phyloP scores from a whole-genome alignment of 148 eudicot genomes.

The Rhododendron ovatum region DNA sequence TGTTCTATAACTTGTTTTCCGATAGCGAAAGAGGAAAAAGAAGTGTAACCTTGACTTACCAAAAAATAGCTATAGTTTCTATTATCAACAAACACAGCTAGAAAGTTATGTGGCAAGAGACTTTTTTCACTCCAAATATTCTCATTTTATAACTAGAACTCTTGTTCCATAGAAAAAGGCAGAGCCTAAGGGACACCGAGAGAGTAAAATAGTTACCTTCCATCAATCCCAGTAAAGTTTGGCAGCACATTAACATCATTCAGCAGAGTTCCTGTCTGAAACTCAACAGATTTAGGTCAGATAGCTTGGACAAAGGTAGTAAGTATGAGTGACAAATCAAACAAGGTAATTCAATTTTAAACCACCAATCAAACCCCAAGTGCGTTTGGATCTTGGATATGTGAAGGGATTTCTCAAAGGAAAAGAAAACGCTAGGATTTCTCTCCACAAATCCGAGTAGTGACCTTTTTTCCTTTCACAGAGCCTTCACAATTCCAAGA shows the following conservation, averaged over 20 bases:
- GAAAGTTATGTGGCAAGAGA: background rate
- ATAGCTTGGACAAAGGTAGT: background rate
- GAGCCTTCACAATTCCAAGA: background rate
- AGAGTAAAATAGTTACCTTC: conserved; percentile 15
- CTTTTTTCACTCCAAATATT: background rate
- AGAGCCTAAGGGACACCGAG: background rate
- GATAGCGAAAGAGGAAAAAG: background rate
- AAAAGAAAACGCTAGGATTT: background rate
- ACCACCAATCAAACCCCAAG: background rate
- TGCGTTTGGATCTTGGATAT: background rate
- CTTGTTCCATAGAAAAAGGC: background rate
- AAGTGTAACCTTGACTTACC: background rate
- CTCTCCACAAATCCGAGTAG: background rate
- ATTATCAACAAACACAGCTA: background rate
- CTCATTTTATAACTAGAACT: background rate
- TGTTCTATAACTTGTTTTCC: background rate
- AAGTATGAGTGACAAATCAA: background rate
- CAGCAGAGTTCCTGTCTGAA: conserved; percentile 44
- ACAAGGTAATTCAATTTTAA: background rate
- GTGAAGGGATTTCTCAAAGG: background rate
- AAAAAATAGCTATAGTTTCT: background rate
- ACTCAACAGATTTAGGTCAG: background rate
- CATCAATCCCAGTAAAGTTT: conserved; percentile 23
- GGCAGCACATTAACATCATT: conserved; percentile 24
- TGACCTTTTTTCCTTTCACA: background rate